phyloP scores from a whole-genome alignment of 768 basidiomycete genomes.

The Hypholoma fasciculare region DNA sequence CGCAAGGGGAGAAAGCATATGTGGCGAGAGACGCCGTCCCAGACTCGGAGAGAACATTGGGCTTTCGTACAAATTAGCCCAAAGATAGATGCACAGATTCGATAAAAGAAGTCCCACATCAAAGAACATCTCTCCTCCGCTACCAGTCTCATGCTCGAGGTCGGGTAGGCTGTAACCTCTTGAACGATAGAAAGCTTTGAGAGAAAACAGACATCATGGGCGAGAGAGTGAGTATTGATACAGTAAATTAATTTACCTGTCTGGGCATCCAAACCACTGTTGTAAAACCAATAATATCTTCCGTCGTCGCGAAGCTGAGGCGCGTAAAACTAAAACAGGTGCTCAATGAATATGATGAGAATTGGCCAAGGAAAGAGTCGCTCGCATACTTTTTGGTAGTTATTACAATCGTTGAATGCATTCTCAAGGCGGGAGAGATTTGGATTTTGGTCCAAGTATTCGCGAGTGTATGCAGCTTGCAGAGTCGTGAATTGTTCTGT shows the following conservation, averaged over 20 bases:
- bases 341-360: background rate
- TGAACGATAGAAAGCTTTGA: conserved; percentile 62
- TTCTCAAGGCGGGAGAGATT: conserved; percentile 58
- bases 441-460: conserved; percentile 63
- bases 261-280: conserved; percentile 76
- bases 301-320: conserved; percentile 63
- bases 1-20: conserved; percentile 63
- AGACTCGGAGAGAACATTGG: conserved; percentile 71
- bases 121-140: conserved; percentile 71
- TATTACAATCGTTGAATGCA: conserved; percentile 47
- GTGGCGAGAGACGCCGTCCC: conserved; percentile 66
- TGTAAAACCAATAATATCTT: conserved; percentile 82
- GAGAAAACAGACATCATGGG: background rate
- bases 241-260: conserved; percentile 33
- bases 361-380: background rate
- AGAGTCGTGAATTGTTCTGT: conserved; percentile 63
- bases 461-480: conserved; percentile 59
- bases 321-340: conserved; percentile 51
- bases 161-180: conserved; percentile 53
- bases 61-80: conserved; percentile 34
- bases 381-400: conserved; percentile 41
- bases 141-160: conserved; percentile 41
- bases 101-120: conserved; percentile 46
- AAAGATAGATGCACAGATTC: background rate
- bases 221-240: background rate